A percentile compares a stretch with the other conserved stretches of the same genome.
These are phyloP conservation scores for Gracilariopsis chorda DNA, from an alignment of 23 red algal species.

Conservation along the genomic window DNA sequence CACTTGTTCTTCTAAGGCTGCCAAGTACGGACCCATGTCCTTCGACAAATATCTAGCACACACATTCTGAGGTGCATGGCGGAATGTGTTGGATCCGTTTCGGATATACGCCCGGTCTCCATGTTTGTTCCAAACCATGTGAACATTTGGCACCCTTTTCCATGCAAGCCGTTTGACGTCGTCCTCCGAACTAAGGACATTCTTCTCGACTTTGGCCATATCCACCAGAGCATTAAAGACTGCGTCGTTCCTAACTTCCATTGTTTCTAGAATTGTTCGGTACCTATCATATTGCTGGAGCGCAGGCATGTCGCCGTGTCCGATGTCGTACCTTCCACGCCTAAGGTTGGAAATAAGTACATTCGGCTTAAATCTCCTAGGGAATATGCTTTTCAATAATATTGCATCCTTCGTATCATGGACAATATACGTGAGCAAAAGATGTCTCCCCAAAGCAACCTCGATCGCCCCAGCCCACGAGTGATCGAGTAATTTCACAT, in stretches of 20 bases:
- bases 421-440: slow-evolving; percentile 74
- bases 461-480: slow-evolving; percentile 84
- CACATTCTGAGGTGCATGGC: slow-evolving; percentile 11
- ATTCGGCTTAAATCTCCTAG: slow-evolving; percentile 15
- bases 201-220: slow-evolving; percentile 67
- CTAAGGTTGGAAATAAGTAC: slow-evolving; percentile 37
- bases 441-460: slow-evolving; percentile 16
- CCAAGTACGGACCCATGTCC: slow-evolving; percentile 48
- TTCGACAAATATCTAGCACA: slow-evolving; percentile 23
- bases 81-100: slow-evolving; percentile 44
- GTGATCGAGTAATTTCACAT: slow-evolving; percentile 53
- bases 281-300: slow-evolving; percentile 2
- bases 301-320: slow-evolving; percentile 6
- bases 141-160: slow-evolving; percentile 25
- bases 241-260: slow-evolving; percentile 34
- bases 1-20: slow-evolving; percentile 3
- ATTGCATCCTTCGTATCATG: slow-evolving; percentile 45
- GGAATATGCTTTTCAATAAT: slow-evolving; percentile 22
- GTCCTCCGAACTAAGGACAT: slow-evolving; percentile 44
- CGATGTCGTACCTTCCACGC: slow-evolving; percentile 1
- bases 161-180: slow-evolving; percentile 30
- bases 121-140: slow-evolving; percentile 44
- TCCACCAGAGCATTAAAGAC: slow-evolving; percentile 89
- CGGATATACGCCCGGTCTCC: slow-evolving; percentile 37
- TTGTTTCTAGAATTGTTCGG: slow-evolving; percentile 49